Evolutionary conservation across 257 asterid species (phyloP), one percentile per base, ranked within the genome.

Genomic region (Penstemon davidsonii): DNA sequence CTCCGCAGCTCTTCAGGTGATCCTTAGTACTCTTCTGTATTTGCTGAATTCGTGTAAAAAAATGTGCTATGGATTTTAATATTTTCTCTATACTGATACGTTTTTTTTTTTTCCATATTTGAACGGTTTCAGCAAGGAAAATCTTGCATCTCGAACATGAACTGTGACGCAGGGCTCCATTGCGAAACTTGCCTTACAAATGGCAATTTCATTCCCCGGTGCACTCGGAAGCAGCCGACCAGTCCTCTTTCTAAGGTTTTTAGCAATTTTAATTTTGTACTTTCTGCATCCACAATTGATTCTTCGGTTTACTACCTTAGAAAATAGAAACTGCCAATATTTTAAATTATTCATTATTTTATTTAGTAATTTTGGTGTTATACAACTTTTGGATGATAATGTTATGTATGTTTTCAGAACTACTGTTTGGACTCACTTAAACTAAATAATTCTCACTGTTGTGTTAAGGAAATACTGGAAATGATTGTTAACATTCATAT

Each of bases 161-260:
- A 58, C 67, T 90, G 97, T 47, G 94, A 82, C 54, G 53, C 82
- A 37, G 96, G 96, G 45, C 69, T 90, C 78, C 98, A 92, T 56
- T 92, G 98, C 61, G 96, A 92, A 79, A 86, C 97, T 59, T 92
- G 98, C 76, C 33, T 85, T 4, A 89, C 97, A 3, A 72, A 80
- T 9, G 88, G 90, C 68, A 81, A 84, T 66, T 62, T 85, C 54
- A 82, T 86, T 50, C 96, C 97, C 33, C 91, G 95, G 38, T 93
- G 98, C 69, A 93, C 96, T 72, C 86, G 96, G 40, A 75, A 68
- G 68, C 88, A 85, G 68, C 94, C 97, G 8, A 53, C 85, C 55
- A 76, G 80, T 82, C 94, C 98, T 56, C 75, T 93, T 49, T 80
- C 88, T 7, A 93, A 83, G 98, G 97, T 86, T 52, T n/a, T 12